A percentile compares a stretch with the other conserved stretches of the same genome.
Evolutionary conservation across 2,329 filamentous ascomycete genomes (phyloP).

Genomic region (Colletotrichum lini): DNA sequence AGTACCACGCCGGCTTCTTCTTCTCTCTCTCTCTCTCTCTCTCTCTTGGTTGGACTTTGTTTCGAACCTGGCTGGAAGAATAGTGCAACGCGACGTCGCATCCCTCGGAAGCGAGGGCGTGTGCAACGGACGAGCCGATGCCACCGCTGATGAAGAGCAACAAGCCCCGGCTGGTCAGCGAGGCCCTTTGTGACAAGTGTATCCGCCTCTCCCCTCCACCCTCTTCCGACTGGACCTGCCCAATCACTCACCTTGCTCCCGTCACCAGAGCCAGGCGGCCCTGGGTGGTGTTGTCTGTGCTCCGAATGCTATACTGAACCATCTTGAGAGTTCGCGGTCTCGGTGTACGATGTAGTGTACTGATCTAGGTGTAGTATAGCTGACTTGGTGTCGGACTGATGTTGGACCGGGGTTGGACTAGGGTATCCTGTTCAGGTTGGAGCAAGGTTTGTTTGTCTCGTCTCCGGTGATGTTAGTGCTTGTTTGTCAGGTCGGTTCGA

Average conservation of each 20-base stretch:
- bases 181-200: too few relatives aligned
- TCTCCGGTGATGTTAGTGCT: background rate
- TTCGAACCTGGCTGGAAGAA: constrained; percentile 50
- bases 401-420: background rate
- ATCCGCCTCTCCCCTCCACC: too few relatives aligned
- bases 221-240: too few relatives aligned
- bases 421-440: constrained; percentile 5
- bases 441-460: background rate
- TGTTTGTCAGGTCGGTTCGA: background rate
- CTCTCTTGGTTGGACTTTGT: background rate
- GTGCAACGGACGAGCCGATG: constrained; percentile 52
- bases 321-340: constrained; percentile 14
- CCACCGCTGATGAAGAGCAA: constrained; percentile 48
- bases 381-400: constrained; percentile 10
- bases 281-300: constrained; percentile 46
- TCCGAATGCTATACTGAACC: constrained; percentile 42
- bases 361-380: background rate
- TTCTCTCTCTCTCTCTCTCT: too few relatives aligned
- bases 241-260: constrained; percentile 48
- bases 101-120: constrained; percentile 52
- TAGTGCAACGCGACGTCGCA: constrained; percentile 55
- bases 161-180: background rate
- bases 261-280: constrained; percentile 53
- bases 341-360: too few relatives aligned
- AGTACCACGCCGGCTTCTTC: too few relatives aligned